Percentiles rank a stretch among this genome's conserved stretches.
Evolutionary conservation across 2,329 filamentous ascomycete species (phyloP).

Genomic region (Aureobasidium sp.): DNA sequence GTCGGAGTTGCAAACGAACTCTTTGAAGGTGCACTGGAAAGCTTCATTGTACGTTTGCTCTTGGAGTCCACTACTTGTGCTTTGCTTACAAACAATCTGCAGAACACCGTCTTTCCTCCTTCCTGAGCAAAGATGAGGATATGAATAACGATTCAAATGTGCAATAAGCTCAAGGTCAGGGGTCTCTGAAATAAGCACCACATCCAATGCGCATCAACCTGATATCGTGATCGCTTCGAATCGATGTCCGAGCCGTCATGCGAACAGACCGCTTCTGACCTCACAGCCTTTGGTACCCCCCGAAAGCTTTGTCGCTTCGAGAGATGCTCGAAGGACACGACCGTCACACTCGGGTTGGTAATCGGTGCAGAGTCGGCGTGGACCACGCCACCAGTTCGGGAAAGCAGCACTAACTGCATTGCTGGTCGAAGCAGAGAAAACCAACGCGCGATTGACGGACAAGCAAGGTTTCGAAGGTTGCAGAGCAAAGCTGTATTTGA

Average conservation of each 20-base stretch:
- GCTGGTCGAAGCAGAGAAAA: too few species aligned
- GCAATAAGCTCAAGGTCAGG: not conserved
- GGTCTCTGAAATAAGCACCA: not conserved
- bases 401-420: not conserved
- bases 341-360: not conserved
- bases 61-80: too few species aligned
- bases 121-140: not conserved
- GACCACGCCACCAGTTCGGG: not conserved
- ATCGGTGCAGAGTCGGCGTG: not conserved
- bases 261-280: too few species aligned
- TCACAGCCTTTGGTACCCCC: too few species aligned
- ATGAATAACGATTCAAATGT: not conserved
- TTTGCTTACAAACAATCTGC: not conserved
- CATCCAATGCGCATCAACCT: not conserved
- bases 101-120: slow-evolving; percentile 12
- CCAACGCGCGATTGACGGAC: not conserved
- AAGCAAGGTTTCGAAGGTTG: not conserved
- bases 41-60: slow-evolving; percentile 53
- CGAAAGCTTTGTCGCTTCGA: not conserved
- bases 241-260: not conserved
- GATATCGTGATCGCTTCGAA: not conserved
- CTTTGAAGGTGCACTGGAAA: slow-evolving; percentile 60
- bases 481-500: not conserved
- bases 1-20: slow-evolving; percentile 57
- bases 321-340: not conserved